Evolutionary conservation across 2,329 filamentous ascomycete species (phyloP), one percentile per base, ranked within the genome.

Genomic region (Madurella mycetomatis): DNA sequence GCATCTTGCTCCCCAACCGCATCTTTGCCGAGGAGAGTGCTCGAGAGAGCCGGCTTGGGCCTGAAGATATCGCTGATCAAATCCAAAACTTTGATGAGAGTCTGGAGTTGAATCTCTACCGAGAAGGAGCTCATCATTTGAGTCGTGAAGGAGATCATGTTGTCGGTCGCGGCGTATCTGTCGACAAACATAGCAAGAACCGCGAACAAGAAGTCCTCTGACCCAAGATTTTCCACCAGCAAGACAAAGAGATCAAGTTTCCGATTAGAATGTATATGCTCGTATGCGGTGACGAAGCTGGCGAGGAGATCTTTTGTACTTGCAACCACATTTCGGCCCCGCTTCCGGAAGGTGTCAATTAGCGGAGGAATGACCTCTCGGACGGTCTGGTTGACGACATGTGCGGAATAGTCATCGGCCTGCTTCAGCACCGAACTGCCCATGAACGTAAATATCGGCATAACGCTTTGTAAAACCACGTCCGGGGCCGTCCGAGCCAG

Each of bases 371-470:
- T 89, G 18, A 99, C 92, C 64, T 92, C 88, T 58, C 91, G 89
- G 63, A 99, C 92, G 1, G 94, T 97, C 75, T 90, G 91, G 64
- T 95, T 90, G 54, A 96, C 92, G 32, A 99, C 92, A 68, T 96
- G 90, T 12, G 92, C 91, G 18, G 94, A 97, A 73, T 96, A 97
- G 64, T 97, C 92, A 65, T 99, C 95, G 63, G 90, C 90, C 72
- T 96, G 92, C 47, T 89, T 86, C 47, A 99, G 80, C 17, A 96
- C 86, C 3, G 90, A 96, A 42, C 87, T 88, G 41, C 92, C 91
- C 86, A 97, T 96, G 68, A 97, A 96, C 0, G 94, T 97, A 73
- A 99, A 99, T 49, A 99, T 92, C 12, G 94, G 94, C 94, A 99
- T 99, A 51, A 99, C 90, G 63, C 91, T 96, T 72, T 99, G 92